Percentiles rank a stretch among this genome's conserved stretches.
Evolutionary conservation across 2,329 filamentous ascomycete genomes (phyloP).

Genomic region (Ceratocystiopsis brevicomis): DNA sequence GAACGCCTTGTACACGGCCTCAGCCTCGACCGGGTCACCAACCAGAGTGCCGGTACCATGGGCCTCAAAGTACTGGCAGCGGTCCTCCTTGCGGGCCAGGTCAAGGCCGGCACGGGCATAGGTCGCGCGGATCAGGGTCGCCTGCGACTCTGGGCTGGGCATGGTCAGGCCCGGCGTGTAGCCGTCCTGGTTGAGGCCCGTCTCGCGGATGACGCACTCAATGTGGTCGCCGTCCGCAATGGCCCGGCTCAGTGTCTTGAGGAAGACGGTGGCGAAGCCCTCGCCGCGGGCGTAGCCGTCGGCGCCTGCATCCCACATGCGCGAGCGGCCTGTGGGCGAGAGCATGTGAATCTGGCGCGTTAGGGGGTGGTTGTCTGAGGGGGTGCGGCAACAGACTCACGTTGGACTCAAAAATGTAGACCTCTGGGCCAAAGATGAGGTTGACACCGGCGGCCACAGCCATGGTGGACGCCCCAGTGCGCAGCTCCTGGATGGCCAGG

Average conservation of each 20-base stretch:
- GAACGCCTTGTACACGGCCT: conserved; percentile 24
- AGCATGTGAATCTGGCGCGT: conserved; percentile 21
- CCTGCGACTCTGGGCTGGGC: conserved; percentile 28
- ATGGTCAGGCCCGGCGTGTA: conserved; percentile 33
- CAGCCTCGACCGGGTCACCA: conserved; percentile 19
- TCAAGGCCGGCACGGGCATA: conserved; percentile 26
- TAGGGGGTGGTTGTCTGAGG: too few relatives aligned
- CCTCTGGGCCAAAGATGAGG: conserved; percentile 15
- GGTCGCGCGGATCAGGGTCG: conserved; percentile 22
- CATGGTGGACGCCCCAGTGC: conserved; percentile 9
- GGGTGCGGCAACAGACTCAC: neutral
- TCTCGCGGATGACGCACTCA: conserved; percentile 27
- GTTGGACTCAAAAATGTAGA: conserved; percentile 6
- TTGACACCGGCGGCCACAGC: conserved; percentile 17
- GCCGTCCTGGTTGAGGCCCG: conserved; percentile 31
- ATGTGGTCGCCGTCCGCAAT: conserved; percentile 29
- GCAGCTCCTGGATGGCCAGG: conserved; percentile 13
- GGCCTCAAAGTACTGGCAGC: conserved; percentile 28
- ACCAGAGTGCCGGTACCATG: conserved; percentile 21
- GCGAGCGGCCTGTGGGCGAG: conserved; percentile 23
- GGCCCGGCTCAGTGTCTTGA: conserved; percentile 32
- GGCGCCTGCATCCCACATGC: conserved; percentile 29
- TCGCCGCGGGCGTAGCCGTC: conserved; percentile 42
- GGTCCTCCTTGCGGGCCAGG: conserved; percentile 13
- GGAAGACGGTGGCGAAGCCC: conserved; percentile 28